Conservation (phyloP, 225 moss, liverwort and hornwort genomes). For the Marchantia paleacea region DNA sequence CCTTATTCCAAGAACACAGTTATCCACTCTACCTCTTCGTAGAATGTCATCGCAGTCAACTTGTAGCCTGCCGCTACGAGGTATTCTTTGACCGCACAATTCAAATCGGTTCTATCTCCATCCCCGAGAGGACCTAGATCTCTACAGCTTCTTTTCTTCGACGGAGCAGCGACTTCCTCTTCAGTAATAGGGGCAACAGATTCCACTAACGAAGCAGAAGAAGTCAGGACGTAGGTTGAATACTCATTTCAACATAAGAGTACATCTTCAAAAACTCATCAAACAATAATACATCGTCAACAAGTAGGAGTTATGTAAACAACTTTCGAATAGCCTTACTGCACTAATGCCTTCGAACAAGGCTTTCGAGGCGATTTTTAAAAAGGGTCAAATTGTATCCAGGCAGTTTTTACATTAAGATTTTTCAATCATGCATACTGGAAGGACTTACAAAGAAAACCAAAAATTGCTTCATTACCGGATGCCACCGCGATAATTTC, state of each 20-base stretch:
- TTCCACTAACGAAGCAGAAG: constrained; percentile 17
- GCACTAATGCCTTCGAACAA: neutral
- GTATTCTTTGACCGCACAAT: constrained; percentile 87
- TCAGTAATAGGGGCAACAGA: constrained; percentile 14
- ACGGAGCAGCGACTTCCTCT: constrained; percentile 13
- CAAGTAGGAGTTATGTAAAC: neutral
- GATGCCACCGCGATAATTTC: constrained; percentile 45
- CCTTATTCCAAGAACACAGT: too few species aligned
- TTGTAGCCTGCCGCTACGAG: constrained; percentile 81
- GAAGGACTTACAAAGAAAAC: neutral
- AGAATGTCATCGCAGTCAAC: constrained; percentile 89
- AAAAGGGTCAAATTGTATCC: neutral
- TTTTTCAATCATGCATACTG: neutral
- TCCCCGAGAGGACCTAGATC: constrained; percentile 63
- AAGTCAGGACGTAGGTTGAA: neutral
- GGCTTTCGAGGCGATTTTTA: neutral
- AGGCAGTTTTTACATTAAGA: neutral
- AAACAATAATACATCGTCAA: too few species aligned
- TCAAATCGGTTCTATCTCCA: constrained; percentile 72
- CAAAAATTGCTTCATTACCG: neutral
- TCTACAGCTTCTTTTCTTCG: constrained; percentile 43
- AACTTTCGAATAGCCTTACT: neutral
- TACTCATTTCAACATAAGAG: too few species aligned
- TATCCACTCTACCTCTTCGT: constrained; percentile 67
- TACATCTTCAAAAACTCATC: too few species aligned